Evolutionary conservation across 495 filamentous ascomycete species (phyloP), one percentile per base, ranked within the genome.

Genomic region (Cladorrhinum samala): DNA sequence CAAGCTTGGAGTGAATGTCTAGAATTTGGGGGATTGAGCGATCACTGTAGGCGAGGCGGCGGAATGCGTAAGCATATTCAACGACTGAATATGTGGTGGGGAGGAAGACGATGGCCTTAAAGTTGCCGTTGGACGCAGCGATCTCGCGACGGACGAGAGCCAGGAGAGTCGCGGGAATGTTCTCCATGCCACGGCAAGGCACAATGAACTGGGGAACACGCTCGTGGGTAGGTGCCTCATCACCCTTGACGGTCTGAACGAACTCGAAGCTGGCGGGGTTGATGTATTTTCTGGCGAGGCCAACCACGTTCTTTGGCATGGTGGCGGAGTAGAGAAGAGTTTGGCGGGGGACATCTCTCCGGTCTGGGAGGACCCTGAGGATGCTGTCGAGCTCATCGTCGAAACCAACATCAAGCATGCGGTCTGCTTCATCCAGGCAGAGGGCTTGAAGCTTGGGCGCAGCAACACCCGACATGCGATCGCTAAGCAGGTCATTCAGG

Each of bases 261-360:
- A 90, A 90, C 59, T 90, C 79, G 67, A 91, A 95, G 52, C 84
- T 78, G 52, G 68, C 27, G 18, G 65, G 64, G 58, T 74, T 65
- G 38, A 78, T 73, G 65, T 72, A 71, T 14, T 57, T 64, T 45
- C 82, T 75, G 24, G 93, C 93, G 56, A 97, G 78, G 20, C 73
- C 59, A 66, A 96, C 83, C 27, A 98, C 91, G 59, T 92, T 86
- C 41, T 72, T 72, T 36, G 91, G 88, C 23, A 98, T 82, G 14
- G 93, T 98, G 17, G 93, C 93, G 3, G 94, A 97, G 71, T 89
- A 96, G 60, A 98, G 79, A 18, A 98, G 78, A 0, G 92, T 96
- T 65, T 98, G 93, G 18, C 92, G 82, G 48, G 86, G 80, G 8
- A 83, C 77, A 1, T 71, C 54, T 0, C 61, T 47, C 9, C 76